Base-by-base conservation (phyloP, 768 basidiomycete species). In the Lepiota venenata region DNA sequence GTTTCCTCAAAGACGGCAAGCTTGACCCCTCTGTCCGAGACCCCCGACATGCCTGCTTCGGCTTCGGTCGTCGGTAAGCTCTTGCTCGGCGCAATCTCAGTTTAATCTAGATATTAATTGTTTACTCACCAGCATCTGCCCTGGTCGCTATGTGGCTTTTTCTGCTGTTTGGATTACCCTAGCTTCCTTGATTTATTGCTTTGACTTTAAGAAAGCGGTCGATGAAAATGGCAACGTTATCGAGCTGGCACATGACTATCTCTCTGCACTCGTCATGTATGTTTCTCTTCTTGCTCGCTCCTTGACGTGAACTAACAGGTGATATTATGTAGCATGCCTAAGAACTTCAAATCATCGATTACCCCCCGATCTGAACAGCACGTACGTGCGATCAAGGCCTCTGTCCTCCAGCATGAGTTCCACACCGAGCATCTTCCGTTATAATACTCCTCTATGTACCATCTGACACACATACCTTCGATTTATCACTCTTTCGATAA, bases 1-100 rank as follows among this genome's bases (percentile, higher is more conserved):
- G 81, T 7, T 81, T 74, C 66, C 62, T 80, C 18, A 59, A 69
- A 15, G 68, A 77, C 51, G 74, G 73, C 16, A 68, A 71, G 18
- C 61, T 73, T 3, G 58, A 67, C 2, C 20, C 43, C 18, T 43
- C 37, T 7, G 68, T 74, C 20, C 39, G 35, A 1, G 74, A 78
- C 49, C 71, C 80, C 16, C 61, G 67, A 41, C 56, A 65, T 10
- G 54, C 70, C 39, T 66, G 68, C 2, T 74, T 71, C 53, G 74
- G 73, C 3, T 74, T 74, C 55, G 73, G 73, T 9, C 62, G 82
- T 42, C 64, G 71, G 71, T 71, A 14, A 54, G 66, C 63, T 3
- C 16, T n/a, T 16, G 18, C 16, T 18, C 25, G 25, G 25, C 25
- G 5, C 5, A 25, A 11, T 12, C 9, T 7, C 3, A 14, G 21